Percentiles rank a stretch among this genome's conserved stretches.
Evolutionary conservation across 2,329 filamentous ascomycete genomes (phyloP).

Genomic region (Penicillium polonicum): DNA sequence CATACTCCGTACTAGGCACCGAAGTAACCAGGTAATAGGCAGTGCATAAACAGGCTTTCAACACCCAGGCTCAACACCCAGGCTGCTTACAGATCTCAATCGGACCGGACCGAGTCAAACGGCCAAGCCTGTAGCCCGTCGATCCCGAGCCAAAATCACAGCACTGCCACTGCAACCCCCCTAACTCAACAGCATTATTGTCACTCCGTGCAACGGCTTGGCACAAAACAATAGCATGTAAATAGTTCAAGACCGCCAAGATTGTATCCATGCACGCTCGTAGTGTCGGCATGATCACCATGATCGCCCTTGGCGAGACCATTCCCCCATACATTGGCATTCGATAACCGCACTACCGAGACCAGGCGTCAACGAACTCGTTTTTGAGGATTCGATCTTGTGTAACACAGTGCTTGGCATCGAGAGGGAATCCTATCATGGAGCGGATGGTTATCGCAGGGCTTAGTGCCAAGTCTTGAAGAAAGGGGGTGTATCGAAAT

Average conservation of each 20-base stretch:
- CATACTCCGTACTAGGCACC: neutral
- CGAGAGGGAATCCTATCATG: conserved; percentile 4
- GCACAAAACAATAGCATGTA: conserved; percentile 9
- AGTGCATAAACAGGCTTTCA: neutral
- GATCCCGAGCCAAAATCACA: conserved; percentile 5
- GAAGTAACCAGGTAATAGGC: neutral
- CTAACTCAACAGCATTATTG: conserved; percentile 1
- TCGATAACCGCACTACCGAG: neutral
- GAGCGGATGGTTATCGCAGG: neutral
- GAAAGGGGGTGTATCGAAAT: conserved; percentile 3
- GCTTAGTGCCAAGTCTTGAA: conserved; percentile 6
- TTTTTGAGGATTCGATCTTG: conserved; percentile 1
- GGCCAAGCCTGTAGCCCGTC: conserved; percentile 4
- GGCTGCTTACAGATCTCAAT: conserved; percentile 3
- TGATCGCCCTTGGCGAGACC: conserved; percentile 14
- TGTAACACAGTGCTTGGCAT: conserved; percentile 5
- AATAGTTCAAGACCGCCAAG: conserved; percentile 5
- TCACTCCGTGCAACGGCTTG: conserved; percentile 9
- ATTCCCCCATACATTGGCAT: neutral
- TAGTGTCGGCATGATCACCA: conserved; percentile 6
- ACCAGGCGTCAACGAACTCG: neutral
- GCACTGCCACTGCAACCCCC: conserved; percentile 12
- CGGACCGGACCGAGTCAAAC: conserved; percentile 11
- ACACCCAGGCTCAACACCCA: neutral
- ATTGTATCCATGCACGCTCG: neutral